These are phyloP conservation scores for Boletellus emodensis DNA, from an alignment of 768 basidiomycete genomes.

Conservation along the genomic window DNA sequence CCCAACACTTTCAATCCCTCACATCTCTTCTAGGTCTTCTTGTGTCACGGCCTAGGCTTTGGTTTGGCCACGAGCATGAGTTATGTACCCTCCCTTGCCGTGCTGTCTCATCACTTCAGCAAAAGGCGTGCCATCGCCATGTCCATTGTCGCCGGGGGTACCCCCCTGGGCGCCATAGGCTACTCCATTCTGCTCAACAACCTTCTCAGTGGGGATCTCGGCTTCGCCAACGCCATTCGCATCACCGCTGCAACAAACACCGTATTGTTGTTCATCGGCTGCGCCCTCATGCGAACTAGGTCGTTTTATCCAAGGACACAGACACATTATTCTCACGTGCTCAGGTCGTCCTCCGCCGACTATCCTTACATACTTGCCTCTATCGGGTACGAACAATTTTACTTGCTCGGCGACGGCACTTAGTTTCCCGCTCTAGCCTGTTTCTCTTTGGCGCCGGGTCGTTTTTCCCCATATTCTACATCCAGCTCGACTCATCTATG, in stretches of 20 bases:
- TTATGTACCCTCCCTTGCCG: conserved; percentile 40
- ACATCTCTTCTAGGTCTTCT: conserved; percentile 34
- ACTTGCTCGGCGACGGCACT: background rate
- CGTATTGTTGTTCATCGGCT: conserved; percentile 34
- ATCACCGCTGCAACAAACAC: conserved; percentile 41
- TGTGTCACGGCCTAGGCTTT: conserved; percentile 36
- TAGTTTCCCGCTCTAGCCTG: conserved; percentile 3
- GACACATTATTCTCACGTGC: conserved; percentile 14
- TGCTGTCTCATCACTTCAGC: conserved; percentile 45
- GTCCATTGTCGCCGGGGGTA: conserved; percentile 37
- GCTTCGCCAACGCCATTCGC: conserved; percentile 44
- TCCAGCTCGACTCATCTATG: conserved; percentile 52
- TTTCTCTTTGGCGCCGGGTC: conserved; percentile 27
- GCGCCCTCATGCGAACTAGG: conserved; percentile 37
- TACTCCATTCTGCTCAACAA: conserved; percentile 31
- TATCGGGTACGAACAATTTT: conserved; percentile 16
- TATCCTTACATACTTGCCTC: conserved; percentile 24
- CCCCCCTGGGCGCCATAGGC: conserved; percentile 26
- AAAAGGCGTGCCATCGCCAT: conserved; percentile 39
- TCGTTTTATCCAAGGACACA: conserved; percentile 25
- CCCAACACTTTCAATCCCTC: conserved; percentile 16
- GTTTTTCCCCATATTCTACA: conserved; percentile 52
- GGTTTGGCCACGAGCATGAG: conserved; percentile 43
- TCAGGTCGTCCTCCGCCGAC: conserved; percentile 17
- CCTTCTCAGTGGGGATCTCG: conserved; percentile 10